Percentiles rank a stretch among this genome's conserved stretches.
phyloP scores from a whole-genome alignment of 164 flowering plant species.

The Santalum album region DNA sequence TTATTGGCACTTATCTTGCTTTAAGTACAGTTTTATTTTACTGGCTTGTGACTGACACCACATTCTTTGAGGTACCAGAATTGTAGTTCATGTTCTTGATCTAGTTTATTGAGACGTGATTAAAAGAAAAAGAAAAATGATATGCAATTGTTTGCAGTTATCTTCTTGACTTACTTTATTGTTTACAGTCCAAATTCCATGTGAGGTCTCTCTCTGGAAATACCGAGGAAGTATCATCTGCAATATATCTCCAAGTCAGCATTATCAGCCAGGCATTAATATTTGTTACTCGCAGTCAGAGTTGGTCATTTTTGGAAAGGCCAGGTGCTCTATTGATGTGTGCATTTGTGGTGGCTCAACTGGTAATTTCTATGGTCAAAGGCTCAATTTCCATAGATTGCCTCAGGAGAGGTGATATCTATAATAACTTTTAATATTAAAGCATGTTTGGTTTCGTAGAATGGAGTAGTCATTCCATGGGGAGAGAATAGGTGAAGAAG shows the following conservation, averaged over 20 bases:
- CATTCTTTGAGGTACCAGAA: constrained; percentile 69
- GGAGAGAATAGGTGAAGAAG: no score
- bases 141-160: no score
- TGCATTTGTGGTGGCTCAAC: constrained; percentile 84
- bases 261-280: constrained; percentile 74
- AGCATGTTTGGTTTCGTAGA: no score
- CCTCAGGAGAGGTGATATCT: no score
- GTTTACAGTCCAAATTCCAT: constrained; percentile 40
- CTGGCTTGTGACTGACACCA: constrained; percentile 47
- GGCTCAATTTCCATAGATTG: no score
- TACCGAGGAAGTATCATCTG: constrained; percentile 49
- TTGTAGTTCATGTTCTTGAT: neutral
- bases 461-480: no score
- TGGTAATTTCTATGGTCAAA: constrained; percentile 48
- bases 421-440: no score
- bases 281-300: constrained; percentile 69
- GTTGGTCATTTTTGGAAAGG: constrained; percentile 76
- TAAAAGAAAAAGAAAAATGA: neutral
- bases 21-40: constrained; percentile 70
- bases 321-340: constrained; percentile 69
- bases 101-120: neutral
- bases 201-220: constrained; percentile 40
- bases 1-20: constrained; percentile 84
- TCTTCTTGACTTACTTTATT: constrained; percentile 4
- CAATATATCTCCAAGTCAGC: constrained; percentile 69